Evolutionary conservation across 306 rosid genomes (phyloP).

Genomic region (Pyrus betulifolia): DNA sequence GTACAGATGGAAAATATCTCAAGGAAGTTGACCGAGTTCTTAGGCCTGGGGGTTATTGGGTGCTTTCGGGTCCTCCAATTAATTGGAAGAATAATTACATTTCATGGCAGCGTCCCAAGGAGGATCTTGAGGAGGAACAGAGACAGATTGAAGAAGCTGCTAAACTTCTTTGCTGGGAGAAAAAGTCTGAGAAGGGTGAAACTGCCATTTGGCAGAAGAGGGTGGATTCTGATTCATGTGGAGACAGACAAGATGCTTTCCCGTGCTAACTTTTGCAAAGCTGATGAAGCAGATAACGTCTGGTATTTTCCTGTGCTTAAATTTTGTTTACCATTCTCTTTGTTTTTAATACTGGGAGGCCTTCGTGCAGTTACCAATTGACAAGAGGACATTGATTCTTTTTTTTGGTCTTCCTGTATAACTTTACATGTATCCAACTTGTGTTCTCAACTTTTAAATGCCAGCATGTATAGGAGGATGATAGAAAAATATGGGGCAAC

Average conservation of each 20-base stretch:
- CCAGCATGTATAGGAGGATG: background rate
- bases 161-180: slow-evolving; percentile 94
- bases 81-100: slow-evolving; percentile 73
- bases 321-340: background rate
- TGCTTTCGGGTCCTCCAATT: slow-evolving; percentile 94
- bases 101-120: slow-evolving; percentile 85
- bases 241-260: slow-evolving; percentile 56
- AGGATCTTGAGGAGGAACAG: slow-evolving; percentile 82
- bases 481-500: background rate
- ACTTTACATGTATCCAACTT: background rate
- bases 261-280: slow-evolving; percentile 46
- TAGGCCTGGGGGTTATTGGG: slow-evolving; percentile 99
- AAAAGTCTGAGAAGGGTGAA: slow-evolving; percentile 74
- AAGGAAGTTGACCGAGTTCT: slow-evolving; percentile 95
- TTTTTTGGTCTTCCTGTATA: background rate
- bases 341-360: background rate
- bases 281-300: slow-evolving; percentile 54
- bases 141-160: slow-evolving; percentile 74
- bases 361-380: background rate
- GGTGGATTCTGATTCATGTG: slow-evolving; percentile 56
- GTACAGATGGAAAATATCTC: slow-evolving; percentile 73
- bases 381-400: background rate
- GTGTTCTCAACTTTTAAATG: background rate
- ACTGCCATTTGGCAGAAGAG: slow-evolving; percentile 87
- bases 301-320: slow-evolving; percentile 40